Conservation (phyloP, 2,329 filamentous ascomycete species). For the Pseudogymnoascus sp. region DNA sequence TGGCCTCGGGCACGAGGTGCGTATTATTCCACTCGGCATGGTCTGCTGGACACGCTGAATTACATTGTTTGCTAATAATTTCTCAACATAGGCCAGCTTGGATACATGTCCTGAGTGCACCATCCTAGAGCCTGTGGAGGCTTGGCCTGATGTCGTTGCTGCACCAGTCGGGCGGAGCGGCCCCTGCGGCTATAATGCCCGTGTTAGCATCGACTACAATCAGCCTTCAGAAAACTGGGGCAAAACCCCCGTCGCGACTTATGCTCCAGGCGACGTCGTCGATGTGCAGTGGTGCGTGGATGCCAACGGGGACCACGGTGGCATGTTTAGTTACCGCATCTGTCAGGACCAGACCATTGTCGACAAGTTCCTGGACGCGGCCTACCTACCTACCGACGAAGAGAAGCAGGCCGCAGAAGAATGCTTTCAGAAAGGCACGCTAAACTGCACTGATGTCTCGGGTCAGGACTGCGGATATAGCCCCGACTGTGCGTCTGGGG, state of each 20-base stretch:
- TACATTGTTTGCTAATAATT: not conserved
- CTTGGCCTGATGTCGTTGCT: conserved; percentile 42
- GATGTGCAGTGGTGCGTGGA: conserved; percentile 51
- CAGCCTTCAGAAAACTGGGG: conserved; percentile 41
- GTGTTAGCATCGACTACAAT: conserved; percentile 43
- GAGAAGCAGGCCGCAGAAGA: conserved; percentile 48
- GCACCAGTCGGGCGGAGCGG: conserved; percentile 42
- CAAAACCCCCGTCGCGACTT: conserved; percentile 35
- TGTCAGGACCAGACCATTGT: conserved; percentile 45
- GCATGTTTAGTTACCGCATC: conserved; percentile 49
- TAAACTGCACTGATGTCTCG: conserved; percentile 43
- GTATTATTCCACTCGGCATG: conserved; percentile 10
- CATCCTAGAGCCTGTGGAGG: conserved; percentile 44
- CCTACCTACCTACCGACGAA: conserved; percentile 41
- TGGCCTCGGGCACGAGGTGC: conserved; percentile 38
- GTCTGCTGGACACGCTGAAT: not conserved
- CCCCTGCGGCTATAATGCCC: conserved; percentile 47
- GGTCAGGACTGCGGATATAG: conserved; percentile 44
- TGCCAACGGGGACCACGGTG: conserved; percentile 49
- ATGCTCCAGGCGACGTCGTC: conserved; percentile 38
- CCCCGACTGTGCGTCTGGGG: conserved; percentile 38
- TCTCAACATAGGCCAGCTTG: conserved; percentile 33
- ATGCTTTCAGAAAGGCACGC: conserved; percentile 42
- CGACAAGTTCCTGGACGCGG: conserved; percentile 41
- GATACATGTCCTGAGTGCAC: conserved; percentile 49